Evolutionary conservation across 768 basidiomycete species (phyloP), one percentile per base, ranked within the genome.

Genomic region (Lentinula guzmanii): DNA sequence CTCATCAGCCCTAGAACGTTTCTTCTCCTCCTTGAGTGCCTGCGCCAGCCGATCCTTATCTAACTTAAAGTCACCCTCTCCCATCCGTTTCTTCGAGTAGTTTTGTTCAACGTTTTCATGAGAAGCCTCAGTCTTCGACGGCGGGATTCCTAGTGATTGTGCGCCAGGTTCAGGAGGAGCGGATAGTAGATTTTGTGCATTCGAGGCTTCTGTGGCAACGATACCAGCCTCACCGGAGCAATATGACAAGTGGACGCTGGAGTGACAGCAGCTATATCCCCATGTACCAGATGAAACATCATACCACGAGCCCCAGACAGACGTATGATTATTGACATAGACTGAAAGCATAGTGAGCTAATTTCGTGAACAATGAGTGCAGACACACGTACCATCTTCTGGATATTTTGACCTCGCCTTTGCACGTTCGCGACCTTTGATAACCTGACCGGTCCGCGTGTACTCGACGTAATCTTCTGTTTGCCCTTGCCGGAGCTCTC

Each of bases 241-340:
- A 71, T 98, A 98, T 16, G 95, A 95, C 54, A 91, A 76, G 67
- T 93, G 89, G 33, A 93, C 77, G 50, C 70, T 79, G 9, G 94
- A 95, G 69, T 97, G 95, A 69, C 97, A 99, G 72, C 97, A 99
- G 31, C 85, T 89, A 72, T 89, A 99, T 41, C 97, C 97, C 97
- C 97, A 99, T 62, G 77, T 70, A 13, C 87, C 84, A 2, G 82
- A 79, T 11, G 83, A 76, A 15, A 77, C 63, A 65, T 91, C 86
- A 71, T 91, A 98, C 86, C 87, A 98, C 48, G 97, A 99, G 50
- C 97, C 97, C 97, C 97, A 99, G n/a, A 98, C 87, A 4, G 86
- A 79, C 0, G 90, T 94, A 69, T 99, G 97, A 69, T 99, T 99
- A 73, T 95, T 95, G 68, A 90, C 77, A 66, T 83, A 88, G 6